Evolutionary conservation across 768 basidiomycete species (phyloP), one percentile per base, ranked within the genome.

Genomic region (Sarcodon sp.): DNA sequence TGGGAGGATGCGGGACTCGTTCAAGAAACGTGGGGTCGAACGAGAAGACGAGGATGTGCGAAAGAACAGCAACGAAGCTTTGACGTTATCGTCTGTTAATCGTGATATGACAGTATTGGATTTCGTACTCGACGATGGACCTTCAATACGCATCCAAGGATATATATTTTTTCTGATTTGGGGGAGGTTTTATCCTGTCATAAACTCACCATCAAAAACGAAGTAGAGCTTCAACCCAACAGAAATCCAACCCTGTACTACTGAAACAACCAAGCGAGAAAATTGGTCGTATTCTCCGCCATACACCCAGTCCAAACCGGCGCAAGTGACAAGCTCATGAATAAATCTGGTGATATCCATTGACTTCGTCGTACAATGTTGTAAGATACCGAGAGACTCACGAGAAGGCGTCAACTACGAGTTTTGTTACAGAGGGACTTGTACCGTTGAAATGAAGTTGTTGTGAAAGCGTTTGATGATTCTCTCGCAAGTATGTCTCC

Each of bases 361-460:
- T 32, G 37, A 15, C 31, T 32, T 43, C 50, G 50, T 52, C 6
- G 33, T 44, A 33, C 32, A 48, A 46, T 36, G 50, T 47, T 48
- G 18, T 6, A 11, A 15, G 4, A 49, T 33, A 31, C 21, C 50
- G 50, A 7, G 50, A 34, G 48, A 80, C 87, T 79, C 61, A 90
- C 87, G 87, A 88, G 86, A 82, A 88, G 41, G 77, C 87, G 65
- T 91, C 87, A 45, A 90, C 75, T 7, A 91, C 80, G 51, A 88
- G 66, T 7, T 33, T 38, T 18, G 46, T 44, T 50, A 54, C 34
- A 8, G 44, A 35, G 16, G 49, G 35, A 6, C 27, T 33, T 15
- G 41, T 39, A 6, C 49, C 21, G 9, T 57, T 46, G 13, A 73
- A 61, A n/a, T 63, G 58, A 33, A 66, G 49, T 0, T 64, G 60